phyloP scores from a whole-genome alignment of 441 rosid genomes.

The Adansonia madagascariensis region DNA sequence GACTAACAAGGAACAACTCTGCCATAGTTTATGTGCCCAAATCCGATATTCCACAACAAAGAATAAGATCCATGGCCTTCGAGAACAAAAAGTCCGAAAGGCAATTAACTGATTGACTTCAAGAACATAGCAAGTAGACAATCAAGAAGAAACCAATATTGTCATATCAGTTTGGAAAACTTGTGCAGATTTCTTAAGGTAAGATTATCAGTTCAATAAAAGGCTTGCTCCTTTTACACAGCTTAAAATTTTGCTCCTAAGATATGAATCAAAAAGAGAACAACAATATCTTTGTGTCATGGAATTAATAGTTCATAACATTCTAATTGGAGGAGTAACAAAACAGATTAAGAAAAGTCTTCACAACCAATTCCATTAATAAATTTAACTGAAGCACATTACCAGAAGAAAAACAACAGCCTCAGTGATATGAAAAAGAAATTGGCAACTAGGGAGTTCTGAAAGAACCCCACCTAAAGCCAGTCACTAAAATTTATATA shows the following conservation, averaged over 20 bases:
- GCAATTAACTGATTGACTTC: neutral
- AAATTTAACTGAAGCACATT: neutral
- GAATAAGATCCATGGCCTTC: neutral
- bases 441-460: neutral
- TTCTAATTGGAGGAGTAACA: neutral
- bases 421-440: neutral
- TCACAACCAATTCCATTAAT: neutral
- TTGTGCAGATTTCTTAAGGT: neutral
- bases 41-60: neutral
- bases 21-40: neutral
- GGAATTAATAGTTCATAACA: neutral
- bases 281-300: neutral
- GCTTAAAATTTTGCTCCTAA: neutral
- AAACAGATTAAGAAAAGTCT: neutral
- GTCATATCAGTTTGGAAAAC: neutral
- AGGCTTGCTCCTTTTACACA: neutral
- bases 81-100: neutral
- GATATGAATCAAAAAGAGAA: neutral
- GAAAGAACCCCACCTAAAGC: neutral
- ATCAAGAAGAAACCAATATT: neutral
- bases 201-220: neutral
- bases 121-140: neutral
- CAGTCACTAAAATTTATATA: neutral
- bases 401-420: neutral
- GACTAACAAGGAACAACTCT: neutral